These are phyloP conservation scores for Suhomyces taliae DNA, from an alignment of 1,139 yeast species.

Conservation along the genomic window DNA sequence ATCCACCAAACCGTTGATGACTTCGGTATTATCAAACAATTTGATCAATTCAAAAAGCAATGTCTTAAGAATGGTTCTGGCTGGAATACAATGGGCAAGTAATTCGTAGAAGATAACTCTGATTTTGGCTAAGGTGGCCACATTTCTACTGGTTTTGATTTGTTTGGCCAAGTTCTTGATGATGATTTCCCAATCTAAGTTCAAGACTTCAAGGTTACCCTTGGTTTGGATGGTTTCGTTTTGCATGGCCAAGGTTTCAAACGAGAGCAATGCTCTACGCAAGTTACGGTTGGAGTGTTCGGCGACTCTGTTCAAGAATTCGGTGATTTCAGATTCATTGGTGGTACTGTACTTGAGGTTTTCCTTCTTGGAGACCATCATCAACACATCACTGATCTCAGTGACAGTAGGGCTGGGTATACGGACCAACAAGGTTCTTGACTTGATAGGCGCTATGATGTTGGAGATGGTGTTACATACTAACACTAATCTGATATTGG, in stretches of 20 bases:
- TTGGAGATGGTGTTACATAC: conserved; percentile 88
- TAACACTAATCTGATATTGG: conserved; percentile 79
- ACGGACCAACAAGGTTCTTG: conserved; percentile 84
- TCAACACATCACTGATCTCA: conserved; percentile 58
- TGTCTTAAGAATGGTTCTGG: conserved; percentile 70
- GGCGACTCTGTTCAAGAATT: conserved; percentile 55
- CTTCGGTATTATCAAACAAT: conserved; percentile 31
- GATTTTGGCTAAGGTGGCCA: conserved; percentile 68
- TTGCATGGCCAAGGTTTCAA: conserved; percentile 85
- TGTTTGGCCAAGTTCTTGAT: conserved; percentile 63
- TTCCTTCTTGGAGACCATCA: conserved; percentile 59
- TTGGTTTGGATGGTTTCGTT: conserved; percentile 49
- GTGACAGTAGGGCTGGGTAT: conserved; percentile 74
- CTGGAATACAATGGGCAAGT: conserved; percentile 90
- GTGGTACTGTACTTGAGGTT: conserved; percentile 41
- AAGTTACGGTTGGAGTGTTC: conserved; percentile 64
- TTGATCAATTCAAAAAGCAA: conserved; percentile 58
- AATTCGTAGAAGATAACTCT: conserved; percentile 81
- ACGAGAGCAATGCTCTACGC: conserved; percentile 72
- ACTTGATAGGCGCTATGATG: conserved; percentile 89
- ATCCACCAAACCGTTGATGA: conserved; percentile 57
- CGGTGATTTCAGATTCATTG: conserved; percentile 35
- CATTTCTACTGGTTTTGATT: conserved; percentile 61
- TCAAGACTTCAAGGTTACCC: conserved; percentile 40
- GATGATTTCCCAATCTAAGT: conserved; percentile 87